Conservation (phyloP, 2,329 filamentous ascomycete species). For the Trichoderma koningiopsis region DNA sequence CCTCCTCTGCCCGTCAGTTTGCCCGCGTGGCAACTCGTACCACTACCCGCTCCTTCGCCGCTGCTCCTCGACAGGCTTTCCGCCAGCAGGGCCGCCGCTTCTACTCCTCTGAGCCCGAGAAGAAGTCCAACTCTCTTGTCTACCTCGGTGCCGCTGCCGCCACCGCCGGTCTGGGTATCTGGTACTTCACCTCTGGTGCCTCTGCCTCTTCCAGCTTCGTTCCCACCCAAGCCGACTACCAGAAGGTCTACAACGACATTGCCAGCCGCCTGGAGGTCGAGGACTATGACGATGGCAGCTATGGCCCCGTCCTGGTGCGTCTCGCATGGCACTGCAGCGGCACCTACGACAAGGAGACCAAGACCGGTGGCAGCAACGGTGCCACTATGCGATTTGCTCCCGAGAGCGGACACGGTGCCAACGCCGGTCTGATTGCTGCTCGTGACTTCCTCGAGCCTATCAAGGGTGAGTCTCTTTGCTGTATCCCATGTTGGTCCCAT, state of each 20-base stretch:
- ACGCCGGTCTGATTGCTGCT: slow-evolving; percentile 82
- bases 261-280: slow-evolving; percentile 80
- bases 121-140: slow-evolving; percentile 54
- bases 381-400: slow-evolving; percentile 95
- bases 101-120: slow-evolving; percentile 72
- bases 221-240: slow-evolving; percentile 85
- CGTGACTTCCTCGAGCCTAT: slow-evolving; percentile 92
- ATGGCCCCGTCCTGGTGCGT: slow-evolving; percentile 86
- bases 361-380: slow-evolving; percentile 91
- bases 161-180: slow-evolving; percentile 66
- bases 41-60: slow-evolving; percentile 58
- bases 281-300: slow-evolving; percentile 95
- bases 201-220: slow-evolving; percentile 61
- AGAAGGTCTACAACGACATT: slow-evolving; percentile 90
- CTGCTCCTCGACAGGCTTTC: slow-evolving; percentile 66
- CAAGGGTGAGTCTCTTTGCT: slow-evolving; percentile 62
- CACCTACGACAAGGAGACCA: slow-evolving; percentile 85
- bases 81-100: slow-evolving; percentile 74
- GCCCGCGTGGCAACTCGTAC: slow-evolving; percentile 62
- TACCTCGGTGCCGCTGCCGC: slow-evolving; percentile 62
- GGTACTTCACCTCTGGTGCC: slow-evolving; percentile 61
- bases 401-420: slow-evolving; percentile 88
- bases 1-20: slow-evolving; percentile 55
- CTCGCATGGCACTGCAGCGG: slow-evolving; percentile 91
- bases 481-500: not conserved